phyloP scores from a whole-genome alignment of 2,329 filamentous ascomycete genomes.

The Penicillium sp. region DNA sequence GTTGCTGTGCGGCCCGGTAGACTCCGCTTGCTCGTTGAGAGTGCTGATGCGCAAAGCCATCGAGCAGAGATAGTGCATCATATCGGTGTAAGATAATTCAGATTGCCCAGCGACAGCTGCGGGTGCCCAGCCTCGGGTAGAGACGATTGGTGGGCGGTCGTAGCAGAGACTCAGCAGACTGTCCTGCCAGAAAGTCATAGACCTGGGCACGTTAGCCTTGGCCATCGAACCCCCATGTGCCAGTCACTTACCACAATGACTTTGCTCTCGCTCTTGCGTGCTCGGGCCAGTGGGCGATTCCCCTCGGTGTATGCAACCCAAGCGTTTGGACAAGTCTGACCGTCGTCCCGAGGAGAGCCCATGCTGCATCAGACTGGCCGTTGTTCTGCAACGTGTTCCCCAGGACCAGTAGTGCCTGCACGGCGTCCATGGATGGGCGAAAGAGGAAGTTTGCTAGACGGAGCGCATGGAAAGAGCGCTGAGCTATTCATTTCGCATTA shows the following conservation, averaged over 20 bases:
- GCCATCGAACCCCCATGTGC: no score
- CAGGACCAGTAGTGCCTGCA: slow-evolving; percentile 61
- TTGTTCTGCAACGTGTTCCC: slow-evolving; percentile 52
- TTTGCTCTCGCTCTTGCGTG: slow-evolving; percentile 29
- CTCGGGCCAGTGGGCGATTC: slow-evolving; percentile 31
- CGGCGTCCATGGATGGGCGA: slow-evolving; percentile 59
- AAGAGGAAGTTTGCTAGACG: slow-evolving; percentile 64
- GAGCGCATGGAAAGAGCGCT: slow-evolving; percentile 54
- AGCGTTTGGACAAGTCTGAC: slow-evolving; percentile 40
- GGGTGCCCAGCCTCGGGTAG: slow-evolving; percentile 30
- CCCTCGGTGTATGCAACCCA: slow-evolving; percentile 44
- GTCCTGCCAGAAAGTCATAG: slow-evolving; percentile 42
- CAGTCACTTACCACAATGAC: slow-evolving; percentile 28
- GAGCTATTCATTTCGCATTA: slow-evolving; percentile 21
- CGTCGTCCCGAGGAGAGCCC: slow-evolving; percentile 37
- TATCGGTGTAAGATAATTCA: slow-evolving; percentile 31
- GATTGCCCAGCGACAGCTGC: slow-evolving; percentile 21
- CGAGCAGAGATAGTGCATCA: slow-evolving; percentile 36
- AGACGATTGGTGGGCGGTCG: slow-evolving; percentile 38
- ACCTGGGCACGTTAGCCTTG: slow-evolving; percentile 26
- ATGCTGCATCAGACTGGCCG: slow-evolving; percentile 39
- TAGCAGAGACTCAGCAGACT: slow-evolving; percentile 41
- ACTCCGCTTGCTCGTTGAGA: slow-evolving; percentile 43
- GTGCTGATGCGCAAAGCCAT: slow-evolving; percentile 44
- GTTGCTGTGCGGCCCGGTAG: slow-evolving; percentile 19